A percentile compares a stretch with the other conserved stretches of the same genome.
Evolutionary conservation across 2,329 filamentous ascomycete species (phyloP).

Genomic region (Aspergillus sp.): DNA sequence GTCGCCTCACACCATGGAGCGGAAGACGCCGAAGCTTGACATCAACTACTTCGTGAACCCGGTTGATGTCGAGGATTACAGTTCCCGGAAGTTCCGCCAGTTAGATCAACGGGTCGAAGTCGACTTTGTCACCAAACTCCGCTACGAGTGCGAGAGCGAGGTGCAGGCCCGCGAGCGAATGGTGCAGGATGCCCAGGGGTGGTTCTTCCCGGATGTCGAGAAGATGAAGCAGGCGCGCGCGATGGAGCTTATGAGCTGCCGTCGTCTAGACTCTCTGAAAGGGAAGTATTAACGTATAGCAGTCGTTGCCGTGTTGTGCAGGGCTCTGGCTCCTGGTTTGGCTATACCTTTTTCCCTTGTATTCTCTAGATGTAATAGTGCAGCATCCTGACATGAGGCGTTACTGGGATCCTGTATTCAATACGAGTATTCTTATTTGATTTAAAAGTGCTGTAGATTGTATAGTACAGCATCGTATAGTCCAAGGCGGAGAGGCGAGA

Average conservation of each 20-base stretch:
- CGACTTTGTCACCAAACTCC: slow-evolving; percentile 58
- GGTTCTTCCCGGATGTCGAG: slow-evolving; percentile 72
- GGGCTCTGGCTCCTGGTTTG: slow-evolving; percentile 3
- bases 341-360: slow-evolving; percentile 3
- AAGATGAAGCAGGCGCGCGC: slow-evolving; percentile 64
- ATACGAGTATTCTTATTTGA: background rate
- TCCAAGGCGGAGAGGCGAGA: slow-evolving; percentile 1
- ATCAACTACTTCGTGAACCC: slow-evolving; percentile 83
- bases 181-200: slow-evolving; percentile 71
- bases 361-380: slow-evolving; percentile 9
- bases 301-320: slow-evolving; percentile 4
- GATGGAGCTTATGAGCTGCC: slow-evolving; percentile 53
- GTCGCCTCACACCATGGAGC: slow-evolving; percentile 64
- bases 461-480: too few relatives aligned
- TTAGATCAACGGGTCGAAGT: slow-evolving; percentile 72
- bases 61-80: slow-evolving; percentile 61
- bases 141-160: slow-evolving; percentile 66
- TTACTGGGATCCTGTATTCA: slow-evolving; percentile 5
- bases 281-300: slow-evolving; percentile 19
- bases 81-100: slow-evolving; percentile 57
- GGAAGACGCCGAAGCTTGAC: slow-evolving; percentile 59
- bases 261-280: slow-evolving; percentile 45
- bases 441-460: background rate
- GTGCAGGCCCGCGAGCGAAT: slow-evolving; percentile 54
- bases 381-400: slow-evolving; percentile 7